A percentile compares a stretch with the other conserved stretches of the same genome.
These are phyloP conservation scores for Talaromyces sp. DNA, from an alignment of 2,329 filamentous ascomycete genomes.

Conservation along the genomic window DNA sequence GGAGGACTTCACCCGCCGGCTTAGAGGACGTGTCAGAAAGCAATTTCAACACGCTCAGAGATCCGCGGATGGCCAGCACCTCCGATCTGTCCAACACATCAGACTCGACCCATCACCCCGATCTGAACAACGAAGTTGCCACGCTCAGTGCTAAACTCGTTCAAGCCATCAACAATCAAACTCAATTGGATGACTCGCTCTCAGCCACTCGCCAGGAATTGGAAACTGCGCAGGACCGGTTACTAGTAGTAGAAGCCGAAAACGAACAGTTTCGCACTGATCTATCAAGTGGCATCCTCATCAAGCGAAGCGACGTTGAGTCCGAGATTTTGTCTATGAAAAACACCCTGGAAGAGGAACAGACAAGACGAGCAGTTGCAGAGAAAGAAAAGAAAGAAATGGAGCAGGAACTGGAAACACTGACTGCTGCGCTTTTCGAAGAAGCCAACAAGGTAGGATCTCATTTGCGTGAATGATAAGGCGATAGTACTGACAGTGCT, in stretches of 20 bases:
- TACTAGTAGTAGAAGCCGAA: slow-evolving; percentile 63
- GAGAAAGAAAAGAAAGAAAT: slow-evolving; percentile 82
- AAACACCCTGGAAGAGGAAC: slow-evolving; percentile 59
- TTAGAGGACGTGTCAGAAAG: slow-evolving; percentile 29
- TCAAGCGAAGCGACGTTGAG: slow-evolving; percentile 70
- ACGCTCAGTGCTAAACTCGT: slow-evolving; percentile 92
- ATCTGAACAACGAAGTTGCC: slow-evolving; percentile 71
- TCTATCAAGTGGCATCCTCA: slow-evolving; percentile 66
- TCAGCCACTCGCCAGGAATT: slow-evolving; percentile 78
- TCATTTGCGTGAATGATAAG: not conserved
- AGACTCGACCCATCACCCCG: slow-evolving; percentile 46
- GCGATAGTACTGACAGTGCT: slow-evolving; percentile 11
- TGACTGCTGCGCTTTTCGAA: slow-evolving; percentile 92
- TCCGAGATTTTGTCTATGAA: slow-evolving; percentile 59
- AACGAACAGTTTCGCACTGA: slow-evolving; percentile 64
- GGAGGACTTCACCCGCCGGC: slow-evolving; percentile 19
- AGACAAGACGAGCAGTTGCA: slow-evolving; percentile 55
- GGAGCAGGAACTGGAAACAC: slow-evolving; percentile 81
- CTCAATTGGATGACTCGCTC: slow-evolving; percentile 80
- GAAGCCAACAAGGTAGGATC: slow-evolving; percentile 75
- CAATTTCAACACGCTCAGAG: slow-evolving; percentile 43
- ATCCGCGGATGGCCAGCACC: slow-evolving; percentile 33
- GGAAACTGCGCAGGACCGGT: slow-evolving; percentile 62
- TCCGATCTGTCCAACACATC: slow-evolving; percentile 30
- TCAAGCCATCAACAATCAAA: slow-evolving; percentile 95